Base-by-base conservation (phyloP, 1,139 yeast species). In the Zygoascus sp. region DNA sequence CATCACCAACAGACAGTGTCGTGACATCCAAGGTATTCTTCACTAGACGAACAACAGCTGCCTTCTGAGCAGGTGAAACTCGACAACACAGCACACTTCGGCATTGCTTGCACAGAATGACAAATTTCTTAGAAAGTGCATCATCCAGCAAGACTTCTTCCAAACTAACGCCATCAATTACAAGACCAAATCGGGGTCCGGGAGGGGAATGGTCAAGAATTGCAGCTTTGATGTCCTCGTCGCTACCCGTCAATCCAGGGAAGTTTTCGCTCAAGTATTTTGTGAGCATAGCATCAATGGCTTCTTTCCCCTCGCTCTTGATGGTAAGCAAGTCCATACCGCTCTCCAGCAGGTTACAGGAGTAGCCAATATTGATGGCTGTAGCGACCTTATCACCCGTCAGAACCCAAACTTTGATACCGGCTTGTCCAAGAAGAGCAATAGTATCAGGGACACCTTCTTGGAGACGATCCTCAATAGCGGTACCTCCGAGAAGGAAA, bases 1-100 rank as follows among this genome's bases (percentile, higher is more conserved):
- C 98, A 65, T 92, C 98, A 51, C 98, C 98, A 65, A 92, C 86
- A 1, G 97, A 95, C 54, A 92, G 70, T 1, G 96, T 84, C 85
- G 85, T 85, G 42, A 86, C 96, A 52, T 79, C 85, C 53, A 92
- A 74, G 9, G 89, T 80, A 19, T 80, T 80, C 64, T 85, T 87
- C 32, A 92, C 97, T 72, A 90, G 72, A 58, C 80, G 81, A 15
- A 92, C 97, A 32, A 94, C 97, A 2, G 89, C 81, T 2, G 98
- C 98, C 66, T 92, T 92, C 66, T 92, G 98, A 37, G 96, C 87
- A 1, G 98, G 98, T 1, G 96, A 87, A n/a, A 92, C 98, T 65
- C 98, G 82, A 67, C 98, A 92, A 67, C 98, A 92, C 50, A 86
- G 66, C n/a, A 92, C 97, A 9, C 97, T 87, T 59, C 81, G 81